phyloP scores from a whole-genome alignment of 2,329 filamentous ascomycete genomes.

The Ophiosphaerella korrae region DNA sequence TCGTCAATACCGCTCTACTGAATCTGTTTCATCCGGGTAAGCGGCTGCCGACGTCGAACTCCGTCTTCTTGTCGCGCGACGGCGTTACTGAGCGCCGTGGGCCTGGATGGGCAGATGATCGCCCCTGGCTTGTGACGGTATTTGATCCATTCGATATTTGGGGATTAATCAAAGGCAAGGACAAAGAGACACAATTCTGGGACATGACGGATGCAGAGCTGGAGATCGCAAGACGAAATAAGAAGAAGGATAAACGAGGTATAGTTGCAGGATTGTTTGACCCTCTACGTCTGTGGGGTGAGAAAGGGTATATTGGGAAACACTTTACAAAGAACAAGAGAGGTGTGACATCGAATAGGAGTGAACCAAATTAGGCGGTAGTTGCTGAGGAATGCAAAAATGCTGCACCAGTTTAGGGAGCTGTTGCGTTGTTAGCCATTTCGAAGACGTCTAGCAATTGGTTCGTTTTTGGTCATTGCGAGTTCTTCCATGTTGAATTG shows the following conservation, averaged over 20 bases:
- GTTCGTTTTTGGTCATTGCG: too few relatives aligned
- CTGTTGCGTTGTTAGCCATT: too few relatives aligned
- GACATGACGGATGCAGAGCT: conserved; percentile 43
- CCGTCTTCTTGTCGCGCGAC: conserved; percentile 57
- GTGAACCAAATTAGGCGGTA: neutral
- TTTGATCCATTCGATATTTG: conserved; percentile 46
- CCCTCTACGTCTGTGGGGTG: conserved; percentile 38
- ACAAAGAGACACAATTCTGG: conserved; percentile 46
- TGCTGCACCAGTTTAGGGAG: too few relatives aligned
- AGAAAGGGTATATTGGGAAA: conserved; percentile 35
- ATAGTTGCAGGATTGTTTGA: conserved; percentile 28
- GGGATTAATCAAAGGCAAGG: conserved; percentile 36
- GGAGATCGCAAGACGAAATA: conserved; percentile 29
- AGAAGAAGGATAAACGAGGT: conserved; percentile 31
- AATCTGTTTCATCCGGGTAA: conserved; percentile 59
- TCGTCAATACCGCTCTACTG: conserved; percentile 57
- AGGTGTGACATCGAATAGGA: neutral
- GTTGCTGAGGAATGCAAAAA: neutral
- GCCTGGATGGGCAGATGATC: conserved; percentile 56
- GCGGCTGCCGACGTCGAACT: conserved; percentile 56
- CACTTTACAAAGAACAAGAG: conserved; percentile 19
- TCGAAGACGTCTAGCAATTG: too few relatives aligned
- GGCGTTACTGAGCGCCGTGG: conserved; percentile 59
- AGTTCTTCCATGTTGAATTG: too few relatives aligned
- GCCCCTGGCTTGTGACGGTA: conserved; percentile 50